Conservation (phyloP, 2,329 filamentous ascomycete species). For the Nemania bipapillata region DNA sequence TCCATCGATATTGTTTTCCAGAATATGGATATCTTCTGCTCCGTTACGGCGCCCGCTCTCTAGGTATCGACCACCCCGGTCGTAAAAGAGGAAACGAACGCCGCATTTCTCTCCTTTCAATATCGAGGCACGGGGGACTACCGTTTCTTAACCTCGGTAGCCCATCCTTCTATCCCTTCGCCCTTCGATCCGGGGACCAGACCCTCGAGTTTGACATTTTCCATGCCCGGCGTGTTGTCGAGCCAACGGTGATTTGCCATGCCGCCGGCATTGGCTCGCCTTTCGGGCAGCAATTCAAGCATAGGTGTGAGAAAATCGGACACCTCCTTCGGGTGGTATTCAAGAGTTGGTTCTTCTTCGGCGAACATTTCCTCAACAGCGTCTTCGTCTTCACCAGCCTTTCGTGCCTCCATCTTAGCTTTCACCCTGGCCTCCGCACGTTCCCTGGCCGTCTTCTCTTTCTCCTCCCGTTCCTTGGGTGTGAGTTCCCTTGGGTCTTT, state of each 20-base stretch:
- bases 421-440: slow-evolving; percentile 75
- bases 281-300: slow-evolving; percentile 87
- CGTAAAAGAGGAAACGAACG: slow-evolving; percentile 28
- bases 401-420: slow-evolving; percentile 51
- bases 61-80: slow-evolving; percentile 17
- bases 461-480: slow-evolving; percentile 52
- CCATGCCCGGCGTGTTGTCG: slow-evolving; percentile 88
- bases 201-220: slow-evolving; percentile 75
- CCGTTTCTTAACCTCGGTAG: slow-evolving; percentile 85
- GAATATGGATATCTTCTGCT: slow-evolving; percentile 15
- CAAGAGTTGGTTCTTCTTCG: slow-evolving; percentile 47
- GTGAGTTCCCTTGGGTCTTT: slow-evolving; percentile 79
- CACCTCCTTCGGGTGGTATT: slow-evolving; percentile 61
- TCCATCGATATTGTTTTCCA: slow-evolving; percentile 22
- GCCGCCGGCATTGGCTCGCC: slow-evolving; percentile 92
- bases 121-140: slow-evolving; percentile 53
- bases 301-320: slow-evolving; percentile 87
- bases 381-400: slow-evolving; percentile 50
- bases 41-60: slow-evolving; percentile 3
- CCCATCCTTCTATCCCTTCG: slow-evolving; percentile 95
- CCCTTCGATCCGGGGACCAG: slow-evolving; percentile 83
- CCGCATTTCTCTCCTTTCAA: not conserved
- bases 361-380: slow-evolving; percentile 48
- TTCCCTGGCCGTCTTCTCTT: slow-evolving; percentile 47
- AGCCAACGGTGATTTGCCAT: slow-evolving; percentile 90